Evolutionary conservation across 495 filamentous ascomycete species (phyloP).

Genomic region (Saxophila tyrrhenica): DNA sequence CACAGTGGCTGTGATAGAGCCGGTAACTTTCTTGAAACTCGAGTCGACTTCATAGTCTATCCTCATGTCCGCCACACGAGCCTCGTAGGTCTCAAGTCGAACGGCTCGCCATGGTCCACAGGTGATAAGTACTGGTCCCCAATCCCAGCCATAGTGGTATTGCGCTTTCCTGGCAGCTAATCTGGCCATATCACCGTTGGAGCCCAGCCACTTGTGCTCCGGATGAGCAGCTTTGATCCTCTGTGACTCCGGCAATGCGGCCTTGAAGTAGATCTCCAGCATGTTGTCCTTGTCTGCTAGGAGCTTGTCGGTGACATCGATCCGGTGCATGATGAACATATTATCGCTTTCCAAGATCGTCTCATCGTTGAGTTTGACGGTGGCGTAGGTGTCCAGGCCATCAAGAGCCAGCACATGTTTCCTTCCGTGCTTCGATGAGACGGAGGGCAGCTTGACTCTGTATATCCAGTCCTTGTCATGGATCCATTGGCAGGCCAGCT

Average conservation of each 20-base stretch:
- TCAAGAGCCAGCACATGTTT: constrained; percentile 28
- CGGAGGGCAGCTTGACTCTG: constrained; percentile 21
- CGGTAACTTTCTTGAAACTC: constrained; percentile 22
- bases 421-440: constrained; percentile 1
- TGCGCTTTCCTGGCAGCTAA: constrained; percentile 29
- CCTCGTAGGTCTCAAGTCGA: constrained; percentile 27
- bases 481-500: constrained; percentile 29
- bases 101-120: constrained; percentile 31
- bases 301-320: constrained; percentile 26
- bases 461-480: constrained; percentile 29
- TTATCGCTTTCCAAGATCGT: constrained; percentile 28
- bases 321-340: constrained; percentile 30
- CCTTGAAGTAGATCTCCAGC: constrained; percentile 29
- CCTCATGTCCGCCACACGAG: constrained; percentile 23
- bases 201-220: constrained; percentile 30
- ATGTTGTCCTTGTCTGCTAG: constrained; percentile 16
- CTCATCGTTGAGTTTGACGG: constrained; percentile 29
- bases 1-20: constrained; percentile 21
- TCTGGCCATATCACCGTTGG: constrained; percentile 31
- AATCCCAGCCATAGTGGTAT: constrained; percentile 33
- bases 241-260: constrained; percentile 22
- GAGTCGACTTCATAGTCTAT: constrained; percentile 26
- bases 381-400: constrained; percentile 32
- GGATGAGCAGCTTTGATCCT: constrained; percentile 28
- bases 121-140: constrained; percentile 30